These are phyloP conservation scores for Aureobasidium vineae DNA, from an alignment of 2,329 filamentous ascomycete species.

Conservation along the genomic window DNA sequence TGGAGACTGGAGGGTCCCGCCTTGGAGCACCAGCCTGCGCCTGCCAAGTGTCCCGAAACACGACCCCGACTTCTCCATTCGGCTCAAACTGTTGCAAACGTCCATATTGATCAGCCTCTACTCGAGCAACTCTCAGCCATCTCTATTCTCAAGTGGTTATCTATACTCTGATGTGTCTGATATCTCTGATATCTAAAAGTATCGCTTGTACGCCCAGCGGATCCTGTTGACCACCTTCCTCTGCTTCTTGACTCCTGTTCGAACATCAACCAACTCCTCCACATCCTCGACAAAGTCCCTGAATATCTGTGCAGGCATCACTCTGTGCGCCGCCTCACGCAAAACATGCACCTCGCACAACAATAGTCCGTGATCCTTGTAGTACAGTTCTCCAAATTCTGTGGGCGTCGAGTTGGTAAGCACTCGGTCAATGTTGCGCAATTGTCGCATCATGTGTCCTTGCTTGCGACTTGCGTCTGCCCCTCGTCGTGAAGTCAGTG, in stretches of 20 bases:
- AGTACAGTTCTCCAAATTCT: conserved; percentile 72
- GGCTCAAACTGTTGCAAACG: conserved; percentile 9
- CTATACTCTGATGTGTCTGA: no score
- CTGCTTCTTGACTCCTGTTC: conserved; percentile 73
- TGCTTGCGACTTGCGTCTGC: conserved; percentile 63
- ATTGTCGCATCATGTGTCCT: conserved; percentile 69
- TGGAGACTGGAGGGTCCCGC: background rate
- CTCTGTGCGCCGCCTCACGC: conserved; percentile 62
- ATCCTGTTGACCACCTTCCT: conserved; percentile 77
- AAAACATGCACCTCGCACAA: conserved; percentile 87
- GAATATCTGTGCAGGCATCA: conserved; percentile 72
- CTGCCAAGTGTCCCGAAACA: conserved; percentile 11
- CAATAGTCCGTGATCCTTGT: conserved; percentile 88
- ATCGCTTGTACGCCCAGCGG: conserved; percentile 84
- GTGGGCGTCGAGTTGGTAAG: conserved; percentile 54
- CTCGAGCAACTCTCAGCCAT: background rate
- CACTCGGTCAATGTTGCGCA: conserved; percentile 82
- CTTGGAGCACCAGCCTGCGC: background rate
- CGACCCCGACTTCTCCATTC: conserved; percentile 9
- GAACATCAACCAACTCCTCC: conserved; percentile 77
- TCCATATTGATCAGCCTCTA: background rate
- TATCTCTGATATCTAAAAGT: conserved; percentile 45
- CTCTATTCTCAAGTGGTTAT: background rate
- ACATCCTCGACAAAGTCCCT: conserved; percentile 88
- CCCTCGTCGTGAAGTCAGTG: conserved; percentile 70